Percentiles rank a stretch among this genome's conserved stretches.
phyloP scores from a whole-genome alignment of 441 rosid genomes.

The Pelargonium citronellum region DNA sequence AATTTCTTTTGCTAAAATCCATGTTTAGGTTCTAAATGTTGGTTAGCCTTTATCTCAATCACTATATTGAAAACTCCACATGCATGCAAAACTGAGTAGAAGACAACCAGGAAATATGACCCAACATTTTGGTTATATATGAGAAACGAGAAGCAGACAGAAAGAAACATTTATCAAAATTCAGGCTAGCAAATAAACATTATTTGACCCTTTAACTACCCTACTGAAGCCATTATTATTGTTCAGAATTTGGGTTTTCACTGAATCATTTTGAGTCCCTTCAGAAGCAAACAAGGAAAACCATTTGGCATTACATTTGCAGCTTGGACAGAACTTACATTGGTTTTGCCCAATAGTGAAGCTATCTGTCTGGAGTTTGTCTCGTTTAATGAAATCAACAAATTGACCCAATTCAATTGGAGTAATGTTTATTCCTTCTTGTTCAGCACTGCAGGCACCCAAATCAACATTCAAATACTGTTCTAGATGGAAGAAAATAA shows the following conservation, averaged over 20 bases:
- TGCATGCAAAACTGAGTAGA: not conserved
- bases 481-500: constrained; percentile 12
- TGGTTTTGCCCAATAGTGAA: constrained; percentile 63
- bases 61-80: too few relatives aligned
- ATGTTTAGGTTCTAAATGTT: not conserved
- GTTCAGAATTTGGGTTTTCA: not conserved
- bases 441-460: constrained; percentile 50
- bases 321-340: constrained; percentile 37
- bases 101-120: not conserved
- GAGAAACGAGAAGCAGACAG: not conserved
- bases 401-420: constrained; percentile 57
- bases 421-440: constrained; percentile 56
- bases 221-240: not conserved
- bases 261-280: not conserved
- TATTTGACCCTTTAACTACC: not conserved
- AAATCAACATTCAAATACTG: constrained; percentile 21
- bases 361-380: constrained; percentile 55
- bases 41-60: too few relatives aligned
- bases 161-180: not conserved
- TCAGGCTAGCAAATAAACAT: not conserved
- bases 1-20: not conserved
- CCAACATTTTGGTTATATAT: not conserved
- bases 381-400: constrained; percentile 54
- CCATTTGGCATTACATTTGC: not conserved
- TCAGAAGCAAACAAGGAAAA: not conserved